A percentile compares a stretch with the other conserved stretches of the same genome.
Evolutionary conservation across 331 rosid species (phyloP).

Genomic region (Acacia pycnantha): DNA sequence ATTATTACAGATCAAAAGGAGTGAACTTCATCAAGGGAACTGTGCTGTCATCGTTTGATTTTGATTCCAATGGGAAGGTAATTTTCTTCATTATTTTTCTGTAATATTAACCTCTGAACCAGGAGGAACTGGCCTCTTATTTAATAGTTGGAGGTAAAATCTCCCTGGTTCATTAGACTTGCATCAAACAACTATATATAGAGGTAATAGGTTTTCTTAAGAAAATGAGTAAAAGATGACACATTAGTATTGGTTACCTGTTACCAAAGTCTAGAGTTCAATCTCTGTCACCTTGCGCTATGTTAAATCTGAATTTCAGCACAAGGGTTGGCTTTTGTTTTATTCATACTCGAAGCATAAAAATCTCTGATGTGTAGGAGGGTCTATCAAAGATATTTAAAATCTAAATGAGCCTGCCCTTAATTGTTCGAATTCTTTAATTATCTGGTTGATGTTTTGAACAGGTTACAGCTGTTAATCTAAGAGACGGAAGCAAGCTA

Average conservation of each 20-base stretch:
- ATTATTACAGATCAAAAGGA: conserved; percentile 81
- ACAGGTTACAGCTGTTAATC: conserved; percentile 86
- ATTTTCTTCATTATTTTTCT: not conserved
- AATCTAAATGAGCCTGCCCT: not conserved
- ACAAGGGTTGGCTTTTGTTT: not conserved
- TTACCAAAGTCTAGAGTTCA: not conserved
- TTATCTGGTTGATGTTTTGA: conserved; percentile 20
- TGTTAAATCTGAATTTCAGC: not conserved
- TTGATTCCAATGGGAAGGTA: conserved; percentile 81
- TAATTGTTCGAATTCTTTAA: not conserved
- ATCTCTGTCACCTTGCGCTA: not conserved
- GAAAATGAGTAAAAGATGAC: not conserved
- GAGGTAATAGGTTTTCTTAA: not conserved
- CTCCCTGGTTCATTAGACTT: not conserved
- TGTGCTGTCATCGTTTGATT: conserved; percentile 79
- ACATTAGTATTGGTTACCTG: not conserved
- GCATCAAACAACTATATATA: not conserved
- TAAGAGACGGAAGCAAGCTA: conserved; percentile 72
- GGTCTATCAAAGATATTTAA: not conserved
- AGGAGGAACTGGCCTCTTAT: not conserved
- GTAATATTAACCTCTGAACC: not conserved
- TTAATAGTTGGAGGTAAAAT: conserved; percentile 1
- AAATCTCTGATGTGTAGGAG: not conserved
- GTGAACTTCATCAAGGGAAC: conserved; percentile 87
- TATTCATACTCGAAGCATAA: not conserved